Base-by-base conservation (phyloP, 164 flowering plant genomes). In the Houttuynia cordata region DNA sequence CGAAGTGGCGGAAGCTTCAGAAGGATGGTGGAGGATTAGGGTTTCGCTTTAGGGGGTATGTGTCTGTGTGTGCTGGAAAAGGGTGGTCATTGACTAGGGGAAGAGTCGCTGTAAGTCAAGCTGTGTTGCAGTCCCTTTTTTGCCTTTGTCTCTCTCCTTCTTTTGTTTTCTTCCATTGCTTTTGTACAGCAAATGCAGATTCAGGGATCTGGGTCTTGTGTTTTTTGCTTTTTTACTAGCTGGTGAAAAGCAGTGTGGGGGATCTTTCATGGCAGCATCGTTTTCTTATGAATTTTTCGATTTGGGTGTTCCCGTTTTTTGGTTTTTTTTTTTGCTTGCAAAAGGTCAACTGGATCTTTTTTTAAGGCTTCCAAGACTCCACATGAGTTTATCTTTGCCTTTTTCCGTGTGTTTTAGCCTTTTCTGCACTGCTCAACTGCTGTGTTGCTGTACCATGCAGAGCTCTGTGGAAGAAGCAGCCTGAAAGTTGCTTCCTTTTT, bases 401-500 rank as follows among this genome's bases (percentile, higher is more conserved):
- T 55, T 71, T 40, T 65, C 49, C 58, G 62, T 66, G 53, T 61
- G 34, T 56, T 34, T 45, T 55, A 17, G 53, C 64, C 61, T 65
- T 71, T 60, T 51, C 55, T 21, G 34, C 34, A 54, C 18, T 1
- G 30, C 18, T 58, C 19, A 10, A 8, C 57, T 54, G 57, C 19
- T 23, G 51, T 20, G n/a, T n/a, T n/a, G 15, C 72, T 74, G 75
- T 70, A 71, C 72, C 83, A 76, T 80, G 84, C 86, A 77, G 60
- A 40, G 55, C 1, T 24, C 57, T 51, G 66, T 41, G 79, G 62
- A 81, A 81, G 83, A 79, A 67, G 73, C 80, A 84, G 82, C 84
- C 78, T 78, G 66, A 82, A 79, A 80, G 83, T 78, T 74, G 62
- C 64, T 25, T 58, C 30, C 57, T 53, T 22, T 49, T 24, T 54